Conservation (phyloP, 2,329 filamentous ascomycete genomes). For the Aspergillus tanneri region DNA sequence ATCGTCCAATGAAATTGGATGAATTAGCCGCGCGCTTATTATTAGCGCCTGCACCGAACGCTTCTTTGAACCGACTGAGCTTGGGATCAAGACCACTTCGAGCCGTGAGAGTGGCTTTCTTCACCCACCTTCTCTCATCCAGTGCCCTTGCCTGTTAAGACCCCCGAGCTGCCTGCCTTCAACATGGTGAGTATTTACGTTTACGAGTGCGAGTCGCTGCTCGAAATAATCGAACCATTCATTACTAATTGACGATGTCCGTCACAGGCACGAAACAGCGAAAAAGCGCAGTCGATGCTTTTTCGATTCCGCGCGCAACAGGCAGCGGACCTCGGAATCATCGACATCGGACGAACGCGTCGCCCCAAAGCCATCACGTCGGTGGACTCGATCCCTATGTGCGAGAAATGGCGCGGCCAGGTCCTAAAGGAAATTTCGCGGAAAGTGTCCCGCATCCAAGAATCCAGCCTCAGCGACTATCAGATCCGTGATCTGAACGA, state of each 20-base stretch:
- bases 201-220: too few species aligned
- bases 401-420: constrained; percentile 98
- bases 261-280: constrained; percentile 84
- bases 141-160: constrained; percentile 12
- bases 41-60: constrained; percentile 26
- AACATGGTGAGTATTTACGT: constrained; percentile 29
- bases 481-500: constrained; percentile 98
- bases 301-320: constrained; percentile 98
- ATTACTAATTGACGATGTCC: not conserved
- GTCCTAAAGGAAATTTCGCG: constrained; percentile 95
- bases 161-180: constrained; percentile 20
- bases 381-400: constrained; percentile 76
- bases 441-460: constrained; percentile 95
- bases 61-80: constrained; percentile 21
- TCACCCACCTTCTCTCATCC: constrained; percentile 21
- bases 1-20: constrained; percentile 1
- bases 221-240: not conserved
- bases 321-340: constrained; percentile 91
- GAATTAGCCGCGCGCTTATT: constrained; percentile 26
- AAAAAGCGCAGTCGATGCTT: constrained; percentile 99
- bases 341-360: constrained; percentile 85
- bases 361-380: constrained; percentile 89
- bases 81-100: constrained; percentile 23
- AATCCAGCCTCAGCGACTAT: constrained; percentile 85
- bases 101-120: constrained; percentile 16